Evolutionary conservation across 225 moss, liverwort and hornwort genomes (phyloP).

Genomic region (Neckera pumila): DNA sequence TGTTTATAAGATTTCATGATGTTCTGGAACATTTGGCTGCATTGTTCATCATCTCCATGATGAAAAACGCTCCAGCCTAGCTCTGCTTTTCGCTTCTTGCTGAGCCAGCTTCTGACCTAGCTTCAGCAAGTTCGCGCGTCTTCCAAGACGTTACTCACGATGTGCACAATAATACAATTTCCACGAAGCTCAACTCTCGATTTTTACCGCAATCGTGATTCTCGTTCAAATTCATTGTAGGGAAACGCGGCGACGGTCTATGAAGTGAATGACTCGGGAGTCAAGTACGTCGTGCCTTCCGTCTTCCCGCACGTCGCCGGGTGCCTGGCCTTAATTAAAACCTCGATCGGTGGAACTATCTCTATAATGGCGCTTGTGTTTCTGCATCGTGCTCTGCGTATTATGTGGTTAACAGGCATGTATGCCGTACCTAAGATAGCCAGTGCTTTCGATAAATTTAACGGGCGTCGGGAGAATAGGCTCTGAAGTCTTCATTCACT

Average conservation of each 20-base stretch:
- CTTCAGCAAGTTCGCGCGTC: neutral
- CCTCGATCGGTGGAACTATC: neutral
- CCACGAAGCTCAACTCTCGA: neutral
- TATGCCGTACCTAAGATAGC: slow-evolving; percentile 2
- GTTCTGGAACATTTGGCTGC: neutral
- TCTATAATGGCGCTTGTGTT: neutral
- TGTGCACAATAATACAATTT: neutral
- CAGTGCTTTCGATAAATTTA: slow-evolving; percentile 14
- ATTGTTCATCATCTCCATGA: neutral
- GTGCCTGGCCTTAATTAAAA: neutral
- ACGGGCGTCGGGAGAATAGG: slow-evolving; percentile 16
- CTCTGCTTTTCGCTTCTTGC: neutral
- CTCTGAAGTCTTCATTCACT: neutral
- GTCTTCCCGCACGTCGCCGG: neutral
- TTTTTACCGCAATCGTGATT: neutral
- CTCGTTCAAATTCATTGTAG: neutral
- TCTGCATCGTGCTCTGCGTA: neutral
- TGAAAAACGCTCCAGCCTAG: neutral
- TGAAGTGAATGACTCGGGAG: neutral
- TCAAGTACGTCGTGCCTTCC: neutral
- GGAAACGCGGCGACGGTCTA: neutral
- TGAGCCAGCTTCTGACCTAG: neutral
- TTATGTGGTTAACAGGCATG: neutral
- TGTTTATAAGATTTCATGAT: neutral
- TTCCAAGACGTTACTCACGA: neutral